Base-by-base conservation (phyloP, 495 filamentous ascomycete species). In the Chaetomium cochliodes region DNA sequence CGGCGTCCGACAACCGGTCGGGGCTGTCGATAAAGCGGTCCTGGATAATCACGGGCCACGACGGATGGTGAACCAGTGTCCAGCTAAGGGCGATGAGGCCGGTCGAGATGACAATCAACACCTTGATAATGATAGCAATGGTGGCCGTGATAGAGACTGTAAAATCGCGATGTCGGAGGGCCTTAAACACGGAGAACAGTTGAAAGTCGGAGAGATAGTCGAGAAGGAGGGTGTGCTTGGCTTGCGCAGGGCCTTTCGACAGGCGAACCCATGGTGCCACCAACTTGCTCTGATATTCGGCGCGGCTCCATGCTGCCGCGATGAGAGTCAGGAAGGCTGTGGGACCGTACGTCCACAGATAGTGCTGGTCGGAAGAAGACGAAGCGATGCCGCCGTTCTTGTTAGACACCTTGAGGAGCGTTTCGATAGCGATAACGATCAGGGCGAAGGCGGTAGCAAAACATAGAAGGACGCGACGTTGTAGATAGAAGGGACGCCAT, bases 141-240 rank as follows among this genome's bases (percentile, higher is more conserved):
- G 49, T 16, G 3, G 49, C 23, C 20, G 49, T 52, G 13, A 52
- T 23, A 3, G 49, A 52, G 22, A 52, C 49, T 9, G 49, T 13
- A 26, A 52, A 52, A 18, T 52, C 49, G 23, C 49, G 22, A 8
- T 52, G 15, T 23, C 49, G 49, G 1, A 26, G 22, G 23, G 49
- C 22, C 49, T 26, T 52, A 23, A 52, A 52, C 4, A 52, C 23
- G 12, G 49, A 20, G 15, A 2, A 52, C 2, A 52, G 49, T 23
- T 52, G 49, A 12, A 52, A 52, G 49, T 52, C 49, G 23, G 49
- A 25, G 49, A 52, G 23, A 26, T 52, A 52, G 23, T 52, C 49
- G 12, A 52, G 49, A 9, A 52, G 23, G 9, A 52, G 49, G 11
- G 49, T 52, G 4, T 12, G 49, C 49, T 52, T 26, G 49, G 49